Evolutionary conservation across 2,329 filamentous ascomycete genomes (phyloP).

Genomic region (Claviceps pusilla): DNA sequence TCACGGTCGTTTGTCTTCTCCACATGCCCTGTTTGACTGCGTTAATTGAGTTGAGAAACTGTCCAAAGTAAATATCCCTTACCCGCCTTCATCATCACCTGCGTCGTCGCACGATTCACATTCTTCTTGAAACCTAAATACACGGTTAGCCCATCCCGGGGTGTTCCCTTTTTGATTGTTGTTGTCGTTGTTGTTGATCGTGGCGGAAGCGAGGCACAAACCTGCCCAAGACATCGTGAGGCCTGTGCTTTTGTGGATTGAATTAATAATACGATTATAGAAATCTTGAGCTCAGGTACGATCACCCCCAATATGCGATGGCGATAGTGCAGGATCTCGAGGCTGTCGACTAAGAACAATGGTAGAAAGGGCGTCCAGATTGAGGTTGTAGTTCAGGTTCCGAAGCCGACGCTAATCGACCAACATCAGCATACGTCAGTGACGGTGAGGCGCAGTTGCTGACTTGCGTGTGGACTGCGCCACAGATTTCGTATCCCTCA

Average conservation of each 20-base stretch:
- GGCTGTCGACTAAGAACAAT: background rate
- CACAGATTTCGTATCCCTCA: conserved; percentile 8
- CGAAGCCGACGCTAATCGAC: conserved; percentile 20
- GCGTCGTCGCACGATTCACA: conserved; percentile 96
- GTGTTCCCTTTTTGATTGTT: background rate
- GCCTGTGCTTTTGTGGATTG: conserved; percentile 7
- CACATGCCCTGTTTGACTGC: conserved; percentile 54
- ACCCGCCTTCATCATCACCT: conserved; percentile 99
- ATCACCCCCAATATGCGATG: background rate
- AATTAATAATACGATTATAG: background rate
- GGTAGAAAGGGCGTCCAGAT: background rate
- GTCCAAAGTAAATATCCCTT: conserved; percentile 13
- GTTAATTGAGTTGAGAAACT: background rate
- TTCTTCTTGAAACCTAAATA: conserved; percentile 55
- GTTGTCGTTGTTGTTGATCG: background rate
- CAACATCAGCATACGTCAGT: conserved; percentile 10
- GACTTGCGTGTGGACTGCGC: conserved; percentile 3
- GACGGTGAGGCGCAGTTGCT: conserved; percentile 5
- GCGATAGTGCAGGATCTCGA: background rate
- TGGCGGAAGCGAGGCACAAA: conserved; percentile 17
- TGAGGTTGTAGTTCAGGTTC: conserved; percentile 6
- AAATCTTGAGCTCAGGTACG: background rate
- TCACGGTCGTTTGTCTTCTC: conserved; percentile 97
- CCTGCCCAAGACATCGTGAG: conserved; percentile 56
- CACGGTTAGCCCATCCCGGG: conserved; percentile 15